Evolutionary conservation across 352 stramenopile genomes (phyloP).

Genomic region (Phytophthora sojae): DNA sequence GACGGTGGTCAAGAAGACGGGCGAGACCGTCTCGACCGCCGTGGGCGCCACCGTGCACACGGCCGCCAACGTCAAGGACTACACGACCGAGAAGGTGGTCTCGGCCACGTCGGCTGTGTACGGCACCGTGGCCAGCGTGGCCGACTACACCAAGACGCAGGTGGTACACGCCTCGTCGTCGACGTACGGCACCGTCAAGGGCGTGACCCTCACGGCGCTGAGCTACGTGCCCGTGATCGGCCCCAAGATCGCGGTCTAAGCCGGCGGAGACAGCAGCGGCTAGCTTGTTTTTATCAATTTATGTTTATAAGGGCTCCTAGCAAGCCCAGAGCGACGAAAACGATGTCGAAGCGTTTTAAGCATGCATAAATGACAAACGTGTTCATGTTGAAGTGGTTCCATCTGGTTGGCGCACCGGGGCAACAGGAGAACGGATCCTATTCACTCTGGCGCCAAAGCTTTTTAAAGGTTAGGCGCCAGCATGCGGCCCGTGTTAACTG

Average conservation of each 20-base stretch:
- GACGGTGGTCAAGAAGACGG: constrained; percentile 51
- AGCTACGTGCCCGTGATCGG: constrained; percentile 73
- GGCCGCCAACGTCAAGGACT: constrained; percentile 67
- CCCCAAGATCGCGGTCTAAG: constrained; percentile 52
- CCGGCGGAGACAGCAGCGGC: not conserved
- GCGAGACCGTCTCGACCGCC: constrained; percentile 47
- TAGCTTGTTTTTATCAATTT: constrained; percentile 19
- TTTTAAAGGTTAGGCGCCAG: no score
- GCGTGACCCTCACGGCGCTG: constrained; percentile 56
- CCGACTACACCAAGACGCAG: constrained; percentile 72
- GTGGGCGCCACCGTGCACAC: constrained; percentile 52
- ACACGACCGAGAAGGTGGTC: constrained; percentile 56
- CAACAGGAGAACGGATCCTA: no score
- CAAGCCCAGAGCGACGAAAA: not conserved
- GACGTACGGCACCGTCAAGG: constrained; percentile 62
- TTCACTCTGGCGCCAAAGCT: no score
- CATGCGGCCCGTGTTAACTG: no score
- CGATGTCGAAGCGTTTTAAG: constrained; percentile 11
- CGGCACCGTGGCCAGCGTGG: constrained; percentile 54
- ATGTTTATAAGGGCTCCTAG: constrained; percentile 17
- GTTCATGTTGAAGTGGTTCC: constrained; percentile 4
- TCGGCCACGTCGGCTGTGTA: constrained; percentile 47
- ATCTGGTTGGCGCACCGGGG: not conserved
- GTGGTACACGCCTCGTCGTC: constrained; percentile 76
- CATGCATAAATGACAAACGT: not conserved